Evolutionary conservation across 208 protist species (phyloP).

Genomic region (Novymonas esmeraldas): DNA sequence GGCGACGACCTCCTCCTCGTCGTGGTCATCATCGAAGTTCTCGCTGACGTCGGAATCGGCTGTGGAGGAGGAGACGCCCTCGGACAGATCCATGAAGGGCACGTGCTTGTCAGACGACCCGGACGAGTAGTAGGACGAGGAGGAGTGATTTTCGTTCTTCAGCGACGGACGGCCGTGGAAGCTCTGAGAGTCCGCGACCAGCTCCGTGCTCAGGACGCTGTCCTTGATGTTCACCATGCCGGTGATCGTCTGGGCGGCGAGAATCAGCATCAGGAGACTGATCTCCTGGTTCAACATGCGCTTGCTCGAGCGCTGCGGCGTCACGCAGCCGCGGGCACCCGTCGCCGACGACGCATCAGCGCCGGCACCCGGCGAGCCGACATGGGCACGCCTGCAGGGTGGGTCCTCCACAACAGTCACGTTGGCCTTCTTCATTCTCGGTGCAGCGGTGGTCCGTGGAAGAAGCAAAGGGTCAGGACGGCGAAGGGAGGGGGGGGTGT

Average conservation of each 20-base stretch:
- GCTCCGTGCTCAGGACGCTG: constrained; percentile 65
- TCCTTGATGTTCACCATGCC: constrained; percentile 33
- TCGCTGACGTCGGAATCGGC: constrained; percentile 36
- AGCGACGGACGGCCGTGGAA: constrained; percentile 35
- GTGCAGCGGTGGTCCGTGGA: background rate
- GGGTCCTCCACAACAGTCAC: constrained; percentile 8
- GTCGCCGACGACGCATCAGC: background rate
- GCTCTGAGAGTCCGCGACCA: constrained; percentile 45
- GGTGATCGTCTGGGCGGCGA: constrained; percentile 52
- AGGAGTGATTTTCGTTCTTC: constrained; percentile 29
- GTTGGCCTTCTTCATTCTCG: constrained; percentile 5
- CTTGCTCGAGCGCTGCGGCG: constrained; percentile 23
- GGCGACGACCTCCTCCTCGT: constrained; percentile 35
- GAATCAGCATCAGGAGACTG: constrained; percentile 50
- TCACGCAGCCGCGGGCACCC: background rate
- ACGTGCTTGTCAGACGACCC: constrained; percentile 25
- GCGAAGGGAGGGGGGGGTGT: background rate
- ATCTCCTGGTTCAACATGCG: constrained; percentile 47
- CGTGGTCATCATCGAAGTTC: constrained; percentile 31
- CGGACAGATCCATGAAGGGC: constrained; percentile 41
- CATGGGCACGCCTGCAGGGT: background rate
- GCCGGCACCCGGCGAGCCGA: background rate
- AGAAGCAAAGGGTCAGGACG: background rate
- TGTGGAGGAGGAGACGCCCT: constrained; percentile 46
- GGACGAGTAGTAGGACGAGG: constrained; percentile 35